Conservation (phyloP, 164 flowering plant species). For the Annona cherimola region DNA sequence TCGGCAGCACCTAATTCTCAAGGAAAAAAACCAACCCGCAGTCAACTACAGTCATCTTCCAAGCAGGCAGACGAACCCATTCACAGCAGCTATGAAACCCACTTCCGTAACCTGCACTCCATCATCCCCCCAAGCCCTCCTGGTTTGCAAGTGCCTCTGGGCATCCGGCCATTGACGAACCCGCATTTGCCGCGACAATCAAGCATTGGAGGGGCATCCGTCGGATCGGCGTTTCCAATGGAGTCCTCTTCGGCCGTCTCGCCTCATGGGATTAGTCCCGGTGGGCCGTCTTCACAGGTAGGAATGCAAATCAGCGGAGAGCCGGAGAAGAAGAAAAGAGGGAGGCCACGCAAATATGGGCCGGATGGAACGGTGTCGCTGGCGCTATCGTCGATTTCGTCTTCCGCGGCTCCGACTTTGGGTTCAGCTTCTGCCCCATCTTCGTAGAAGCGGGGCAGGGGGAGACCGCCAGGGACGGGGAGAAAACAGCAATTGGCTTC, state of each 20-base stretch:
- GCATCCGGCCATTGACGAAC: constrained; percentile 36
- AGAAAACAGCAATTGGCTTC: constrained; percentile 77
- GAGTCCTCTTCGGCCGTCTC: constrained; percentile 48
- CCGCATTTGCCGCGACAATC: constrained; percentile 39
- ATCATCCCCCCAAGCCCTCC: constrained; percentile 22
- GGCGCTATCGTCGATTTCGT: constrained; percentile 48
- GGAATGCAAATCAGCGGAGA: constrained; percentile 32
- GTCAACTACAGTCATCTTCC: too few relatives aligned
- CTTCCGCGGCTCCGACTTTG: constrained; percentile 29
- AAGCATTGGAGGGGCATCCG: constrained; percentile 37
- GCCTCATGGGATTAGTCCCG: constrained; percentile 40
- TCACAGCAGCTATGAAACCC: too few relatives aligned
- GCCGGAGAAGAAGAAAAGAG: constrained; percentile 67
- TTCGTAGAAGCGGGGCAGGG: constrained; percentile 72
- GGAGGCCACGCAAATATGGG: constrained; percentile 90
- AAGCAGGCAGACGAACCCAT: too few relatives aligned
- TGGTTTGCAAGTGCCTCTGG: constrained; percentile 40
- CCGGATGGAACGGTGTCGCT: constrained; percentile 58
- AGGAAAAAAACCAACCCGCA: too few relatives aligned
- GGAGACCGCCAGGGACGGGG: constrained; percentile 90
- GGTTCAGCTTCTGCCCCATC: constrained; percentile 22
- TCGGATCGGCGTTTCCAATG: constrained; percentile 38
- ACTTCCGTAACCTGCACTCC: too few relatives aligned
- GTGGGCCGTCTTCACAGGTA: constrained; percentile 21
- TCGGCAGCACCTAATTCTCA: too few relatives aligned